A percentile compares a stretch with the other conserved stretches of the same genome.
phyloP scores from a whole-genome alignment of 768 basidiomycete species.

The Pleurotus djamor region DNA sequence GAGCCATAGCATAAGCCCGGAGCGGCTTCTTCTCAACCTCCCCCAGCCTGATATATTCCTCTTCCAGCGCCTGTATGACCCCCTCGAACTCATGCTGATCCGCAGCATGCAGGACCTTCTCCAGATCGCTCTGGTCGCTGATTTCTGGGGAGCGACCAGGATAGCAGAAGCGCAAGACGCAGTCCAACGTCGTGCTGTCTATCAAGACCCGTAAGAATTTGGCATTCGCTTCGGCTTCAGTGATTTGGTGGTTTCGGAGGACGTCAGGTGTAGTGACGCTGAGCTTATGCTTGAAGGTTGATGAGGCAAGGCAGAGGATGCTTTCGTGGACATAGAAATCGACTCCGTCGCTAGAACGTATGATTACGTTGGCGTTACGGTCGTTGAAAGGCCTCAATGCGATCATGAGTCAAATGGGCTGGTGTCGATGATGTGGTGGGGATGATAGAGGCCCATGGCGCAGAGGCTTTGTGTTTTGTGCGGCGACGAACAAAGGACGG shows the following conservation, averaged over 20 bases:
- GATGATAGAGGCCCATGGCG: no score
- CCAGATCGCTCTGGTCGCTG: background rate
- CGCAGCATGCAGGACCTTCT: constrained; percentile 12
- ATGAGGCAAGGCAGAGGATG: constrained; percentile 25
- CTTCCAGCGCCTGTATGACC: constrained; percentile 22
- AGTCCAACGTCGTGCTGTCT: background rate
- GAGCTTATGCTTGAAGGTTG: constrained; percentile 28
- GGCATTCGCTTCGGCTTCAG: constrained; percentile 7
- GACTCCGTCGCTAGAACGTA: constrained; percentile 23
- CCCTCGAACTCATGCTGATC: constrained; percentile 27
- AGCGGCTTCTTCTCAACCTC: constrained; percentile 31
- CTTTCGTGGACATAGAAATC: constrained; percentile 25
- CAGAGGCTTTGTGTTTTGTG: no score
- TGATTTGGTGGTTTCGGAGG: background rate
- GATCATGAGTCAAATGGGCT: no score
- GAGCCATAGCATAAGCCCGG: constrained; percentile 33
- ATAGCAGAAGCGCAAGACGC: background rate
- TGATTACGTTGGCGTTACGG: constrained; percentile 18
- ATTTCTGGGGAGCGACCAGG: background rate
- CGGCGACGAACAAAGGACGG: no score
- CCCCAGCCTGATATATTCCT: constrained; percentile 24
- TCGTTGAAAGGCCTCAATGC: constrained; percentile 13
- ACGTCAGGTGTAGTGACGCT: constrained; percentile 13
- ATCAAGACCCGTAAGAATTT: constrained; percentile 11
- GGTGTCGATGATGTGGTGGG: no score